Percentiles rank a stretch among this genome's conserved stretches.
phyloP scores from a whole-genome alignment of 2,329 filamentous ascomycete species.

The Epicoccum sorghinum region DNA sequence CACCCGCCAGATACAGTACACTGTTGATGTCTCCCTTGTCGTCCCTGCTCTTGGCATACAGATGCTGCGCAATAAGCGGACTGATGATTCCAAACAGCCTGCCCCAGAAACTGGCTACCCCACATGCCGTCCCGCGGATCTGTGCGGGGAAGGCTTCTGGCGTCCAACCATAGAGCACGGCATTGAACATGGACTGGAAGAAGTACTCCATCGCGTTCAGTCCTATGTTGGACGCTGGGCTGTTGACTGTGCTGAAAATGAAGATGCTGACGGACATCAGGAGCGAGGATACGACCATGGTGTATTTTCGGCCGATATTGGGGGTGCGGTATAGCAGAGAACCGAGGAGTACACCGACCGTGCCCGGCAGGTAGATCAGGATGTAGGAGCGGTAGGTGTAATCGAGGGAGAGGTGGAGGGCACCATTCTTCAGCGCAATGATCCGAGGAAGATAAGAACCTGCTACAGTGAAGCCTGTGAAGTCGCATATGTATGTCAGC shows the following conservation, averaged over 20 bases:
- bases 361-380: conserved; percentile 61
- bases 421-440: conserved; percentile 59
- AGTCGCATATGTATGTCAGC: conserved; percentile 60
- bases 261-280: conserved; percentile 55
- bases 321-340: conserved; percentile 55
- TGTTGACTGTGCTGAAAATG: conserved; percentile 54
- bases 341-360: conserved; percentile 58
- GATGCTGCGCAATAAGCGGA: conserved; percentile 61
- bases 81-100: conserved; percentile 64
- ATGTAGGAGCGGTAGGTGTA: conserved; percentile 61
- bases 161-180: conserved; percentile 59
- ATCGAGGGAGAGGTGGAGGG: conserved; percentile 51
- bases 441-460: conserved; percentile 59
- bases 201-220: conserved; percentile 61
- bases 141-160: conserved; percentile 60
- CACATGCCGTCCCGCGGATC: conserved; percentile 60
- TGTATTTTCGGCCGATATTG: conserved; percentile 53
- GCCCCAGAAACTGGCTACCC: conserved; percentile 65
- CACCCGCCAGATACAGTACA: conserved; percentile 63
- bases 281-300: conserved; percentile 52
- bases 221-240: conserved; percentile 54
- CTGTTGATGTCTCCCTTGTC: conserved; percentile 53
- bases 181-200: conserved; percentile 60
- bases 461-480: conserved; percentile 57
- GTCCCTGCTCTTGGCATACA: conserved; percentile 35